These are phyloP conservation scores for Citrus maxima DNA, from an alignment of 345 rosid species.

Conservation along the genomic window DNA sequence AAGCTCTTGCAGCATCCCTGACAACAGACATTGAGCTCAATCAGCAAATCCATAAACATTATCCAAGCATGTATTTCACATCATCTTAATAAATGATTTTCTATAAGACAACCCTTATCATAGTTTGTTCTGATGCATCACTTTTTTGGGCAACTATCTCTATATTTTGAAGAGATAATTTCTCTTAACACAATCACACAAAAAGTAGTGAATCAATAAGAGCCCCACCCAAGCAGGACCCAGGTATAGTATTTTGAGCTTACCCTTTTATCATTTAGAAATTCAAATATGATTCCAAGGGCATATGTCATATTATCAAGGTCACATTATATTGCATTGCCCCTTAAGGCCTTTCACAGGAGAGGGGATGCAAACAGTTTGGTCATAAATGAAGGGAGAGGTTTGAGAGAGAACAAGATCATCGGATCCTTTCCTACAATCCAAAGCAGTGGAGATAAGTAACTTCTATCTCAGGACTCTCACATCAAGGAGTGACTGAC, in stretches of 20 bases:
- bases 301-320: no score
- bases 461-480: background rate
- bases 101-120: background rate
- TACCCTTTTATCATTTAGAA: background rate
- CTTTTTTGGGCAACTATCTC: background rate
- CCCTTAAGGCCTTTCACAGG: background rate
- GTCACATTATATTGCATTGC: no score
- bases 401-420: background rate
- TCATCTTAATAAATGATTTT: background rate
- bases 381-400: no score
- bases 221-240: background rate
- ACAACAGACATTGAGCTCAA: constrained; percentile 8
- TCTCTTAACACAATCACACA: background rate
- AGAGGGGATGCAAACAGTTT: background rate
- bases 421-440: background rate
- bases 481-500: background rate
- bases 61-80: background rate
- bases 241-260: background rate
- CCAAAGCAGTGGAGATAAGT: background rate
- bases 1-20: constrained; percentile 70
- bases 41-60: constrained; percentile 9
- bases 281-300: background rate
- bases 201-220: no score
- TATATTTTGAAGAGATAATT: background rate
- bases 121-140: background rate